These are phyloP conservation scores for Colletotrichum orbiculare DNA, from an alignment of 2,329 filamentous ascomycete species.

Conservation along the genomic window DNA sequence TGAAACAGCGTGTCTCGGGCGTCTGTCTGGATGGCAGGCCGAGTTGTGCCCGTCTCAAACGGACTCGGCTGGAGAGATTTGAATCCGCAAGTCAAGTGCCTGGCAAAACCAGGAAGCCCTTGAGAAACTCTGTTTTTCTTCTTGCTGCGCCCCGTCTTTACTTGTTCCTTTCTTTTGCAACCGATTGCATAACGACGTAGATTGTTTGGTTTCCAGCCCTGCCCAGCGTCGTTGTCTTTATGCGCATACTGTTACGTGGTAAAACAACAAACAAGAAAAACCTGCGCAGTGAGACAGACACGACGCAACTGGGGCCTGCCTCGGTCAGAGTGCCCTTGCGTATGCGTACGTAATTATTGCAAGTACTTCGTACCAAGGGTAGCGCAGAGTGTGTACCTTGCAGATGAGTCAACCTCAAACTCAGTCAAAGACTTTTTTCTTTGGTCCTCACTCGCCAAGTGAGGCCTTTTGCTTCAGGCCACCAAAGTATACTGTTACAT, in stretches of 20 bases:
- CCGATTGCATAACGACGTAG: slow-evolving; percentile 16
- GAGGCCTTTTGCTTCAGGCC: not conserved
- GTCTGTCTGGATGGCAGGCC: not conserved
- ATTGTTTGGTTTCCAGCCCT: slow-evolving; percentile 12
- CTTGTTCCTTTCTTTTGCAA: slow-evolving; percentile 11
- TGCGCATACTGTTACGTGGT: not conserved
- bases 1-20: slow-evolving; percentile 29
- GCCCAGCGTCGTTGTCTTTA: slow-evolving; percentile 8
- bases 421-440: not conserved
- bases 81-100: not conserved
- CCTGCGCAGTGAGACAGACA: slow-evolving; percentile 6
- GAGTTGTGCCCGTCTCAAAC: slow-evolving; percentile 1
- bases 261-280: not conserved
- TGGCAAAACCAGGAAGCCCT: slow-evolving; percentile 2
- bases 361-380: too few relatives aligned
- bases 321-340: too few relatives aligned
- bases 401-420: slow-evolving; percentile 34
- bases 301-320: not conserved
- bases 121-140: slow-evolving; percentile 12
- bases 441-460: not conserved
- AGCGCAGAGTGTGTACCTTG: too few relatives aligned
- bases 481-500: not conserved
- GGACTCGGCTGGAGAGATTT: not conserved
- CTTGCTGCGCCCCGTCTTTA: slow-evolving; percentile 1
- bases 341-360: too few relatives aligned